Evolutionary conservation across 257 asterid genomes (phyloP).

Genomic region (Solanum corneliomulleri): DNA sequence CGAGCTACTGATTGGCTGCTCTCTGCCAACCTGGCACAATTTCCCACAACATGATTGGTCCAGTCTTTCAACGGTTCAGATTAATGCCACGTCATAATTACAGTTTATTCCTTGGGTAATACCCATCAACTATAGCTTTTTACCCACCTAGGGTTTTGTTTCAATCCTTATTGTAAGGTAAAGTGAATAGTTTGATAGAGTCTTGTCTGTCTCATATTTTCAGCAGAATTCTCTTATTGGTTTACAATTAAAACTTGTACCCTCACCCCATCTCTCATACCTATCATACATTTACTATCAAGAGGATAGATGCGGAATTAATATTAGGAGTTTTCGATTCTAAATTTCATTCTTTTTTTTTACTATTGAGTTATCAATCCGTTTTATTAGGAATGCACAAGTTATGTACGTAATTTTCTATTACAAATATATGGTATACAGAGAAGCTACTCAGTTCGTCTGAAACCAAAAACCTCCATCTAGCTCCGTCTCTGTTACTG

Average conservation of each 20-base stretch:
- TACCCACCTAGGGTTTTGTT: constrained; percentile 16
- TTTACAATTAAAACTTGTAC: constrained; percentile 10
- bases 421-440: no score
- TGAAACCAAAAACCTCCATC: neutral
- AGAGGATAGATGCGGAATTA: no score
- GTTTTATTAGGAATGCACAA: neutral
- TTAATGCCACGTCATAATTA: constrained; percentile 1
- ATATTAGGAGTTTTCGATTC: accelerated
- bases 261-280: neutral
- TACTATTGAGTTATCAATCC: neutral
- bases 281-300: neutral
- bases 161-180: neutral
- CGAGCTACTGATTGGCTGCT: constrained; percentile 78
- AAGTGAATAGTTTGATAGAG: constrained; percentile 6
- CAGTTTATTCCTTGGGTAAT: constrained; percentile 24
- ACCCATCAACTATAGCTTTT: constrained; percentile 13
- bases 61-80: constrained; percentile 6
- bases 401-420: no score
- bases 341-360: no score
- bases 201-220: neutral
- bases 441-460: no score
- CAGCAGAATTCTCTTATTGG: constrained; percentile 43
- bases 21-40: constrained; percentile 37
- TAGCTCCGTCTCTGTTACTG: neutral
- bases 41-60: constrained; percentile 44